phyloP scores from a whole-genome alignment of 2,329 filamentous ascomycete genomes.

The Ciborinia camelliae region DNA sequence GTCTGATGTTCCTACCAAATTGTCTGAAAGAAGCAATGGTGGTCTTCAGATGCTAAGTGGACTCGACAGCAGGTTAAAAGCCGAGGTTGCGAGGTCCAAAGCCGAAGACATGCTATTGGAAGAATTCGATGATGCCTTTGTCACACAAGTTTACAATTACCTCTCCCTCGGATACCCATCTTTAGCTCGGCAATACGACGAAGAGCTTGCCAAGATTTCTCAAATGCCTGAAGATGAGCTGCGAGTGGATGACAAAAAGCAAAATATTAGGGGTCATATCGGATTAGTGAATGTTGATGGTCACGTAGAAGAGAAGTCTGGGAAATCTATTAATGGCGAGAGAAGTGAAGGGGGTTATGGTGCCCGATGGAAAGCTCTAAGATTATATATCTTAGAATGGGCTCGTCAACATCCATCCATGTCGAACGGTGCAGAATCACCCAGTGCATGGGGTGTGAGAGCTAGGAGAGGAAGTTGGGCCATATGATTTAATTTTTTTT shows the following conservation, averaged over 20 bases:
- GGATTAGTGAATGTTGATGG: constrained; percentile 48
- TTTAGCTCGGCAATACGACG: constrained; percentile 77
- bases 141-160: constrained; percentile 97
- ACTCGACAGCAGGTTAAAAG: constrained; percentile 32
- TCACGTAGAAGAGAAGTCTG: constrained; percentile 22
- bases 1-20: constrained; percentile 18
- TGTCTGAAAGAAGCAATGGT: constrained; percentile 14
- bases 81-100: constrained; percentile 31
- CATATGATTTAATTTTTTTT: constrained; percentile 48
- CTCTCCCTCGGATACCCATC: constrained; percentile 88
- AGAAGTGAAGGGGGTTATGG: constrained; percentile 42
- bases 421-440: constrained; percentile 49
- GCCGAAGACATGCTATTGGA: constrained; percentile 42
- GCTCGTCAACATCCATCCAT: constrained; percentile 79
- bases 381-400: constrained; percentile 84
- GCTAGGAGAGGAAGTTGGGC: constrained; percentile 71
- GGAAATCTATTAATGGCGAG: constrained; percentile 42
- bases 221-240: constrained; percentile 66
- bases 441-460: constrained; percentile 64
- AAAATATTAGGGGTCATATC: constrained; percentile 71
- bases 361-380: constrained; percentile 79
- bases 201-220: constrained; percentile 80
- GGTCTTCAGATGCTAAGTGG: constrained; percentile 37
- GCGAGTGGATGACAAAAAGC: constrained; percentile 63
- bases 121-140: constrained; percentile 80